Evolutionary conservation across 305 asterid species (phyloP).

Genomic region (Fraxinus greggii): DNA sequence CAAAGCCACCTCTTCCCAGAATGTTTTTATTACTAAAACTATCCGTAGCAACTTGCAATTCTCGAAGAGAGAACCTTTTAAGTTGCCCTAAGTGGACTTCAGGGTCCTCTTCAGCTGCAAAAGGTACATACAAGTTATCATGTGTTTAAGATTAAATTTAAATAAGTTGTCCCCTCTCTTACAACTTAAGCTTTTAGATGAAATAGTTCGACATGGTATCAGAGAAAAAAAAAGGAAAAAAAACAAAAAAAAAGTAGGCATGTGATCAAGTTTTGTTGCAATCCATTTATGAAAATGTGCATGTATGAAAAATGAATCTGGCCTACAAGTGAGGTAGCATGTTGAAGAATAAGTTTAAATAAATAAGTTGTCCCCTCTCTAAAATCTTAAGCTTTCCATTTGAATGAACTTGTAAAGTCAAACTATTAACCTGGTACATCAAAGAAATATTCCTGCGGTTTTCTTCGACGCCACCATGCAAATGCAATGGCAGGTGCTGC

Average conservation of each 20-base stretch:
- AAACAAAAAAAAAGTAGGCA: not conserved
- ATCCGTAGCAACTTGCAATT: slow-evolving; percentile 62
- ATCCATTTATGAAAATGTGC: not conserved
- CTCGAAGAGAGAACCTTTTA: slow-evolving; percentile 55
- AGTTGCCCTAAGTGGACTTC: slow-evolving; percentile 68
- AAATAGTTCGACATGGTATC: not conserved
- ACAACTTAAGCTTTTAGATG: not conserved
- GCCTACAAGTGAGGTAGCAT: not conserved
- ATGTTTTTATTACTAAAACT: slow-evolving; percentile 63
- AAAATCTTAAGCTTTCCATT: not conserved
- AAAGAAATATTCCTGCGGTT: slow-evolving; percentile 57
- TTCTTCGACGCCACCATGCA: slow-evolving; percentile 73
- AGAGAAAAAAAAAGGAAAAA: not conserved
- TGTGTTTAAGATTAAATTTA: not conserved
- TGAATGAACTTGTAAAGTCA: not conserved
- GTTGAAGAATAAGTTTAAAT: not conserved
- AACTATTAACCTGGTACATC: slow-evolving; percentile 54
- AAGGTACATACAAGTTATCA: slow-evolving; percentile 4
- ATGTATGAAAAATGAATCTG: not conserved
- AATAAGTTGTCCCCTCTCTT: not conserved
- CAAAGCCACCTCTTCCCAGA: slow-evolving; percentile 66
- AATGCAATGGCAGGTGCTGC: slow-evolving; percentile 63
- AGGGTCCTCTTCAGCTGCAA: slow-evolving; percentile 70
- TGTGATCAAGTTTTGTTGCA: not conserved
- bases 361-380: not conserved